Conservation (phyloP, 768 basidiomycete genomes). For the Termitomyces heimii region DNA sequence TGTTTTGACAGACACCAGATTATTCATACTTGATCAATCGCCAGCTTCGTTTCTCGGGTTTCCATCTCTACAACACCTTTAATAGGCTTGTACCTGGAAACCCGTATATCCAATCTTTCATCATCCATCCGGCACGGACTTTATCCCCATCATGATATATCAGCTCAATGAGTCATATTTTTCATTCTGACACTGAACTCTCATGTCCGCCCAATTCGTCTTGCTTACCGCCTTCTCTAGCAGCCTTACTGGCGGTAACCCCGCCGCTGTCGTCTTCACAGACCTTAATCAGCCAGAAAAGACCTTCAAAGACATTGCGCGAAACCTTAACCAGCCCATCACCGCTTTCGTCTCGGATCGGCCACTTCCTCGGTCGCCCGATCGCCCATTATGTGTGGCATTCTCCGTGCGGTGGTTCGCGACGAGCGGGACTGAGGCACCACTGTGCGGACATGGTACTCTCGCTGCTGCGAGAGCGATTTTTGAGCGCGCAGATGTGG, state of each 20-base stretch:
- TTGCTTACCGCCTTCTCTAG: conserved; percentile 39
- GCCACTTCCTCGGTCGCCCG: conserved; percentile 1
- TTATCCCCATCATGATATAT: neutral
- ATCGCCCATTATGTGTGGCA: conserved; percentile 12
- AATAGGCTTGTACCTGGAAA: too few species aligned
- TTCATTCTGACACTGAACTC: neutral
- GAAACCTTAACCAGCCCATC: conserved; percentile 39
- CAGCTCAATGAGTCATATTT: neutral
- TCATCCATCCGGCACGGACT: too few species aligned
- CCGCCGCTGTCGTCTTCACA: conserved; percentile 35
- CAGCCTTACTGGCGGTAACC: conserved; percentile 37
- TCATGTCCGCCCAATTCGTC: conserved; percentile 17
- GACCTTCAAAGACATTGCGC: conserved; percentile 27
- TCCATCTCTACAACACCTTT: too few species aligned
- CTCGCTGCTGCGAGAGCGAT: conserved; percentile 38
- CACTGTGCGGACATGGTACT: conserved; percentile 39
- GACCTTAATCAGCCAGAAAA: conserved; percentile 22
- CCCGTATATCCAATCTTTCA: too few species aligned
- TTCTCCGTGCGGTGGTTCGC: conserved; percentile 35
- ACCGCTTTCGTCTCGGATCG: conserved; percentile 9
- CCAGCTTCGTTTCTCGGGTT: too few species aligned
- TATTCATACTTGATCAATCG: too few species aligned
- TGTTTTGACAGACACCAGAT: too few species aligned
- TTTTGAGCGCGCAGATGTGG: conserved; percentile 24
- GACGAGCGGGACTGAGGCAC: conserved; percentile 20